Base-by-base conservation (phyloP, 129 eudicot species). In the Scalesia atractyloides region DNA sequence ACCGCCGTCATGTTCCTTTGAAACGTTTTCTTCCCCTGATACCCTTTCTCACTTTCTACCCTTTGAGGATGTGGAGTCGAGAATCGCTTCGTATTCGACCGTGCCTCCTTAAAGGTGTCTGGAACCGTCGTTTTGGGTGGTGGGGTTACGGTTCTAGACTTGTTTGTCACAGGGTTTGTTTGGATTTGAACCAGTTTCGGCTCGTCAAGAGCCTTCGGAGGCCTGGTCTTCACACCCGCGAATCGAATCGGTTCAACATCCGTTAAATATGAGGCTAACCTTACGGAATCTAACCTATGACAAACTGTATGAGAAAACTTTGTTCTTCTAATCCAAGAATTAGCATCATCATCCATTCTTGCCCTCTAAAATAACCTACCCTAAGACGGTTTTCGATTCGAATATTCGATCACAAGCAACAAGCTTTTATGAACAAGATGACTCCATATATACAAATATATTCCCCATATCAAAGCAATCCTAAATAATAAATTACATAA, bases 241-340 rank as follows among this genome's bases (percentile, higher is more conserved):
- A 76, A 63, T 62, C 61, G 82, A 41, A 74, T 74, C 0, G 83
- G 80, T 15, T 82, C 80, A 56, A 79, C 17, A 61, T 82, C 79
- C n/a, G 83, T 51, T 15, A 85, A 72, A 68, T 62, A 60, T 57
- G 87, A 72, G 76, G 85, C 85, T 77, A 83, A 82, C 53, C 86
- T 80, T 50, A 86, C 77, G 14, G 96, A 66, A 60, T 89, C 96
- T 33, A 87, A 80, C 54, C 96, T 84, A 75, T 92, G 96, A 52
- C 84, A 92, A 70, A 92, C 72, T 1, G 96, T 92, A 57, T 87
- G 96, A 19, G 94, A 92, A 39, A 85, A 92, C 44, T 92, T 92
- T 7, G 98, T 75, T 78, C 98, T 87, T 79, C 98, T 85, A 26
- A 89, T 82, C 98, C 98, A 92, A 70, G 96, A 92, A 83, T 68